Base-by-base conservation (phyloP, 2,329 filamentous ascomycete species). In the Pseudogymnoascus destructans region DNA sequence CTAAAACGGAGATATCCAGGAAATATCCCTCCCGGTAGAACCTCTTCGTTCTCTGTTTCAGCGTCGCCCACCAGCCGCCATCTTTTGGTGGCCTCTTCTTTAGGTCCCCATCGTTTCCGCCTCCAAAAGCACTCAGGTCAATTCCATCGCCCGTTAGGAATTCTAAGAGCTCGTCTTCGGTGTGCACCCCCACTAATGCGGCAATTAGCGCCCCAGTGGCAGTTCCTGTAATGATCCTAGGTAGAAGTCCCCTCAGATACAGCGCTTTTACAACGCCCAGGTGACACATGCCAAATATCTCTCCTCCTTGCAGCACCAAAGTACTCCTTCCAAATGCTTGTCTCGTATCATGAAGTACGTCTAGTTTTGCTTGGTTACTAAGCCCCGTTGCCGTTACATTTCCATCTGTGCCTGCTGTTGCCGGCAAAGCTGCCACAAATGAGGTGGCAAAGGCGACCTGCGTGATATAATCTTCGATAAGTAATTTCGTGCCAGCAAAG, bases 281-380 rank as follows among this genome's bases (percentile, higher is more conserved):
- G 70, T 96, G 92, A 66, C 89, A 95, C 8, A 95, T 73, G 1
- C 91, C 91, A 66, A 96, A 95, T 59, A 95, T 92, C 40, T 89
- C 87, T 11, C 92, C 91, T 54, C 91, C 91, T 69, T 96, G 90
- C 1, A 96, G 73, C 3, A 96, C 86, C 21, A 96, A 77, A 0
- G 87, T 90, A 59, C 85, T 93, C 63, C 90, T 79, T 8, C 91
- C 92, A 72, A 95, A 95, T 0, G 89, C 88, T 69, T 93, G 89
- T 9, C 91, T 79, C 8, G 89, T 89, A 70, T 95, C 89, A 66
- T 93, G 87, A 57, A 95, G 77, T 59, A 95, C 81, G 71, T 95
- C 88, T 58, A 95, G 75, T 73, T 95, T 95, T 59, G 82, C 65
- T 59, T 70, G 69, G 52, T 64, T 70, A 40, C 65, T 70, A 63